Conservation (phyloP, 2,329 filamentous ascomycete species). For the Nakataea oryzae region DNA sequence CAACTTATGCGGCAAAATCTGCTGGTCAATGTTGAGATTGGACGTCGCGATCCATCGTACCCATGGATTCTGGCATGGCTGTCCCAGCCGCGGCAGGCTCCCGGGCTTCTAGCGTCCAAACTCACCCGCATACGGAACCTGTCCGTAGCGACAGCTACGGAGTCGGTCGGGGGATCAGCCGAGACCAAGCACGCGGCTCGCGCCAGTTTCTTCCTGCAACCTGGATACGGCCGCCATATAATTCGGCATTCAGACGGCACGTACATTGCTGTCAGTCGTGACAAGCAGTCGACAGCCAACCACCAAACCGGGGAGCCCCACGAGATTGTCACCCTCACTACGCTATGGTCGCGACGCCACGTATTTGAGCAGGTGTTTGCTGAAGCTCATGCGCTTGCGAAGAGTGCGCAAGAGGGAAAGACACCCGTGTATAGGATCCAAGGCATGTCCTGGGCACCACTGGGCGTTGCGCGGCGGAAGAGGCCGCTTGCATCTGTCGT, state of each 20-base stretch:
- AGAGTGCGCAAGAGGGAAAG: conserved; percentile 77
- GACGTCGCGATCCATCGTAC: conserved; percentile 86
- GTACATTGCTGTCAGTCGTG: conserved; percentile 77
- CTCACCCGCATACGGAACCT: conserved; percentile 51
- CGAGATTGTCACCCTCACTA: conserved; percentile 87
- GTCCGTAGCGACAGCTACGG: conserved; percentile 41
- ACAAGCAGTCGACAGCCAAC: conserved; percentile 77
- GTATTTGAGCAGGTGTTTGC: conserved; percentile 85
- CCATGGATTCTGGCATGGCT: conserved; percentile 94
- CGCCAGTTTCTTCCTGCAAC: conserved; percentile 79
- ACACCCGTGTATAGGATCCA: conserved; percentile 83
- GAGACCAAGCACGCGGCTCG: conserved; percentile 42
- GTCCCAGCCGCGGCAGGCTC: conserved; percentile 62
- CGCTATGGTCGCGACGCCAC: conserved; percentile 78
- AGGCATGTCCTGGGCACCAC: conserved; percentile 73
- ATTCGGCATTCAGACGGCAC: conserved; percentile 71
- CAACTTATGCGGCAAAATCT: conserved; percentile 71
- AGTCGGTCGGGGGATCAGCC: conserved; percentile 47
- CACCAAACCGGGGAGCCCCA: conserved; percentile 79
- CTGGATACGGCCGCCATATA: conserved; percentile 82
- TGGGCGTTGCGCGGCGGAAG: conserved; percentile 79
- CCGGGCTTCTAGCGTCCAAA: conserved; percentile 46
- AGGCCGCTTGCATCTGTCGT: conserved; percentile 82
- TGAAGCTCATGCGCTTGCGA: conserved; percentile 74
- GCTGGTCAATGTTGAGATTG: conserved; percentile 92